Evolutionary conservation across 2,329 filamentous ascomycete species (phyloP).

Genomic region (Fusarium sp.): DNA sequence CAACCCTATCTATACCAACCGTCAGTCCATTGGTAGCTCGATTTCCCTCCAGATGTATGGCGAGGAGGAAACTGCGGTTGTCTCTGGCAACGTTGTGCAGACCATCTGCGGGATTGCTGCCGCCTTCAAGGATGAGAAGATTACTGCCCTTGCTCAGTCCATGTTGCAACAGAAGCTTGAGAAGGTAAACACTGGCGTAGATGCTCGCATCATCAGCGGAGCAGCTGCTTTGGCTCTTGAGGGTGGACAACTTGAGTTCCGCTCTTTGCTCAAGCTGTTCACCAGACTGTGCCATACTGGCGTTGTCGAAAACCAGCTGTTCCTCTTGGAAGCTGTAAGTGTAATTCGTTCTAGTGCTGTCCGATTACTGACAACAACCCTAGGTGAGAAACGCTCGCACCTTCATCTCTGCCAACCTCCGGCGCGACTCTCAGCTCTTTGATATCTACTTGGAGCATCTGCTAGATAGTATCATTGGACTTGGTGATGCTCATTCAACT

Average conservation of each 20-base stretch:
- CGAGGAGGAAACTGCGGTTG: slow-evolving; percentile 78
- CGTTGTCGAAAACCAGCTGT: slow-evolving; percentile 70
- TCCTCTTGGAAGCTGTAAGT: slow-evolving; percentile 75
- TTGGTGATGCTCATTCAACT: slow-evolving; percentile 82
- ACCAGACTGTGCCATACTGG: slow-evolving; percentile 76
- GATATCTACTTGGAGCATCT: slow-evolving; percentile 84
- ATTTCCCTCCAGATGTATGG: slow-evolving; percentile 78
- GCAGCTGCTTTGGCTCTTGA: slow-evolving; percentile 78
- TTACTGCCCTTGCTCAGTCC: slow-evolving; percentile 88
- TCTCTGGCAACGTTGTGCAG: slow-evolving; percentile 90
- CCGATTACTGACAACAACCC: slow-evolving; percentile 20
- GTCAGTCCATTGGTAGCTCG: slow-evolving; percentile 73
- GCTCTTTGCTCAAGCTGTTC: slow-evolving; percentile 84
- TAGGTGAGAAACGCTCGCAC: slow-evolving; percentile 79
- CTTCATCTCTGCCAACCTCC: slow-evolving; percentile 75
- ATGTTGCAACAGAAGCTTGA: slow-evolving; percentile 97
- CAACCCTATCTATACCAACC: slow-evolving; percentile 59
- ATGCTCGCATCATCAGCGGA: slow-evolving; percentile 84
- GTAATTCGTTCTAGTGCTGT: background rate
- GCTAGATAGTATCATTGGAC: slow-evolving; percentile 85
- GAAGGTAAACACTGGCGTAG: slow-evolving; percentile 79
- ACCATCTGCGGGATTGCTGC: slow-evolving; percentile 90
- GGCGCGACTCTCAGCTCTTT: slow-evolving; percentile 75
- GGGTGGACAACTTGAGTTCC: slow-evolving; percentile 82
- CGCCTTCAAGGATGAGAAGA: slow-evolving; percentile 84